Base-by-base conservation (phyloP, 768 basidiomycete species). In the Termitomyces sp. region DNA sequence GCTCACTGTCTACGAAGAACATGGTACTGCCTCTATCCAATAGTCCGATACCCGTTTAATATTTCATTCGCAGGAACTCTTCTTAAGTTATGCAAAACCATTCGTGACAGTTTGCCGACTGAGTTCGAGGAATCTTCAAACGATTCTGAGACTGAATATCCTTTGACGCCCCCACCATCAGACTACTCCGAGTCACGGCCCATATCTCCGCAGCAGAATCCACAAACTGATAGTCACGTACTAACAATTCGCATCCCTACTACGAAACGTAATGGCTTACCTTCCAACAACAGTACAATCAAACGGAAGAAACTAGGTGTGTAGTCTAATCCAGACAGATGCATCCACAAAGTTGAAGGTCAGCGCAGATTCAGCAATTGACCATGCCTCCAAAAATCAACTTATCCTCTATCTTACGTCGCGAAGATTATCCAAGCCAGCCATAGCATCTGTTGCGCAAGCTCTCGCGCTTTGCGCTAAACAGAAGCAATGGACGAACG, bases 101-200 rank as follows among this genome's bases (percentile, higher is more conserved):
- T 85, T 40, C 75, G 74, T 42, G 75, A 76, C 38, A 63, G 74
- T 50, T 63, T 63, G 35, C 33, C 55, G 53, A 57, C 63, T 45
- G 63, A 57, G 22, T 58, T 61, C 35, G 65, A 65, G 8, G 66
- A 69, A 45, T 61, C 65, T 35, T 68, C 66, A 16, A 63, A 64
- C 16, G 68, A 68, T 52, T 83, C 84, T 20, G 88, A 90, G 58
- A 71, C 82, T 3, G 83, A 86, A 67, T 91, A 86, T 70, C 91
- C 91, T 44, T 76, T 84, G 48, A 92, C 91, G 0, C 91, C 91
- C n/a, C 91, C 91, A 3, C 75, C 82, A 18, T 92, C 91, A 8
- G 90, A 91, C 70, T 81, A 80, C 67, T 85, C 88, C 28, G 84
- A 82, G 28, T 90, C 90, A 12, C 78, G 86, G 59, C 79, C 86